Base-by-base conservation (phyloP, 106 monocot genomes). In the Dioscorea dumetorum region DNA sequence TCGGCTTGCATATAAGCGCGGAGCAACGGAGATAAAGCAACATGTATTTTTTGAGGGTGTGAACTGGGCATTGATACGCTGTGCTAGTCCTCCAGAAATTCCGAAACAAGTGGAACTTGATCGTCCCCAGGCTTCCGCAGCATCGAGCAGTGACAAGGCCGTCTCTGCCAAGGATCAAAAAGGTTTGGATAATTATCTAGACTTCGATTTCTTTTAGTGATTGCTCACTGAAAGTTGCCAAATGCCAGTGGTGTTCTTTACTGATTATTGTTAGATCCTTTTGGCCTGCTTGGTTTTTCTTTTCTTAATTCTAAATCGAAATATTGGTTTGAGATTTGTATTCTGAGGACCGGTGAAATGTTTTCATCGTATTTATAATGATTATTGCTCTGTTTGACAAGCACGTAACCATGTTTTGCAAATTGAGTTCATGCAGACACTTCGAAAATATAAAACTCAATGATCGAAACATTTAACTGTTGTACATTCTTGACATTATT, bases 181-280 rank as follows among this genome's bases (percentile, higher is more conserved):
- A 54, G 67, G 67, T 67, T 67, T 52, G 24, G 67, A 67, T 67
- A 67, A 67, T 52, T 67, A 67, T 67, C 53, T 67, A 0, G 52
- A 67, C 18, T 67, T 67, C 23, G 67, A 67, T 67, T 67, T 67
- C 67, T 67, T 67, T 67, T 67, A 67, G 24, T 22, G 28, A 51
- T 10, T 22, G 50, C 1, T 64, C n/a, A n/a, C 9, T 0, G 51
- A 28, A 67, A 67, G n/a, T 20, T 67, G 67, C 20, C 11, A 22
- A 21, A 28, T 19, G 48, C 19, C 22, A 4, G 51, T 50, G 20
- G 24, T 54, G 53, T 67, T 41, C 16, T 50, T 14, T 67, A 17
- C n/a, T 50, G 50, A 67, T 51, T 52, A 67, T 51, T 52, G 51
- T 52, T 67, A 22, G 50, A 28, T 28, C 24, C 52, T 19, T 22